Evolutionary conservation across 495 filamentous ascomycete genomes (phyloP).

Genomic region (Neurospora discreta): DNA sequence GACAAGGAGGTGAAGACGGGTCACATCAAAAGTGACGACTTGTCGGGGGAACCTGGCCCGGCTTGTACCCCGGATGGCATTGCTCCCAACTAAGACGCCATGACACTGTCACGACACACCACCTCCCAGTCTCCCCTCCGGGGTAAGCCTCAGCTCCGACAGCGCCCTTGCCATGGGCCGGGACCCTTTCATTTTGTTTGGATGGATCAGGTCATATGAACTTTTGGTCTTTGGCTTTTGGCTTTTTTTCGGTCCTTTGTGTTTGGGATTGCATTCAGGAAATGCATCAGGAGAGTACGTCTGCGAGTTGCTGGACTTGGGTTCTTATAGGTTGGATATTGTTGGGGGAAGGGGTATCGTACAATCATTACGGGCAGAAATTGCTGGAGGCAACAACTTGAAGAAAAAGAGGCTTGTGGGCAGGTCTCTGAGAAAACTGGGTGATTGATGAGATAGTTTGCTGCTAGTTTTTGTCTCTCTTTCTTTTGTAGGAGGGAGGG

Average conservation of each 20-base stretch:
- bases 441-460: not conserved
- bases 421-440: not conserved
- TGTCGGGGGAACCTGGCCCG: too few relatives aligned
- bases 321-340: not conserved
- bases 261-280: not conserved
- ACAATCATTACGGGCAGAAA: not conserved
- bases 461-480: not conserved
- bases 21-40: too few relatives aligned
- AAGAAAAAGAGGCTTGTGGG: not conserved
- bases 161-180: not conserved
- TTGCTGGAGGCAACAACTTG: not conserved
- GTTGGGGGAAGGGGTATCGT: not conserved
- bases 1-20: too few relatives aligned
- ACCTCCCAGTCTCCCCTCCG: not conserved
- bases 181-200: not conserved
- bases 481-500: not conserved
- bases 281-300: not conserved
- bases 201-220: not conserved
- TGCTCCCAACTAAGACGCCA: not conserved
- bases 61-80: too few relatives aligned
- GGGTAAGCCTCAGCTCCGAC: not conserved
- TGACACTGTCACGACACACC: not conserved
- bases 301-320: not conserved
- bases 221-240: not conserved
- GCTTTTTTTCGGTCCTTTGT: not conserved